Conservation (phyloP, 768 basidiomycete genomes). For the Cubamyces lactineus region DNA sequence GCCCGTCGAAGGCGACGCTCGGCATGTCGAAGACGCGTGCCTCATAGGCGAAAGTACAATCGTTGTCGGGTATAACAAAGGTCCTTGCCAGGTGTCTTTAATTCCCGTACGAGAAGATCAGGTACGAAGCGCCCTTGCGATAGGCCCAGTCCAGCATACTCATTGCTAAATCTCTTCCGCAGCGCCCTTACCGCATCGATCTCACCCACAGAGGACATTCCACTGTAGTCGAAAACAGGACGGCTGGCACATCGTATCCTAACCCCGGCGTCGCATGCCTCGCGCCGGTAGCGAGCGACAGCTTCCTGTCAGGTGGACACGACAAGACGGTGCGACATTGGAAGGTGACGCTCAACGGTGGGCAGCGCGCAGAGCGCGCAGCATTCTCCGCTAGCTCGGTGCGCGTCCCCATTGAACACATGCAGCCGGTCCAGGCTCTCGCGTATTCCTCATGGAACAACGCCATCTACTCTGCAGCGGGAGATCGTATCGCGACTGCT, state of each 20-base stretch:
- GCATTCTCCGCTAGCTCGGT: conserved; percentile 30
- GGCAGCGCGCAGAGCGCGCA: neutral
- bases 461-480: conserved; percentile 42
- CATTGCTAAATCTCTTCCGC: conserved; percentile 11
- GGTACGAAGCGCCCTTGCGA: conserved; percentile 20
- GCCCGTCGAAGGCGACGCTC: conserved; percentile 16
- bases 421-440: conserved; percentile 40
- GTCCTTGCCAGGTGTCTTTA: conserved; percentile 47
- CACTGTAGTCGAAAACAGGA: conserved; percentile 34
- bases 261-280: conserved; percentile 47
- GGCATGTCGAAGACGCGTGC: conserved; percentile 51
- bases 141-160: neutral
- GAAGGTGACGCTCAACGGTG: conserved; percentile 32
- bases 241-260: conserved; percentile 20
- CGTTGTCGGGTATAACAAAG: conserved; percentile 46
- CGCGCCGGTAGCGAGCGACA: conserved; percentile 39
- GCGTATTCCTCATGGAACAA: conserved; percentile 41
- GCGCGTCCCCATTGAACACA: conserved; percentile 36
- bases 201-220: conserved; percentile 28
- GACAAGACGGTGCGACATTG: conserved; percentile 50
- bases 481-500: conserved; percentile 39
- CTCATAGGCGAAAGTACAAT: conserved; percentile 42
- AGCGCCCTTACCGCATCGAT: conserved; percentile 28
- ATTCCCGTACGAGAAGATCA: conserved; percentile 37
- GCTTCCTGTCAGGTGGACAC: conserved; percentile 53